Base-by-base conservation (phyloP, 345 rosid species). In the Carallia brachiata region DNA sequence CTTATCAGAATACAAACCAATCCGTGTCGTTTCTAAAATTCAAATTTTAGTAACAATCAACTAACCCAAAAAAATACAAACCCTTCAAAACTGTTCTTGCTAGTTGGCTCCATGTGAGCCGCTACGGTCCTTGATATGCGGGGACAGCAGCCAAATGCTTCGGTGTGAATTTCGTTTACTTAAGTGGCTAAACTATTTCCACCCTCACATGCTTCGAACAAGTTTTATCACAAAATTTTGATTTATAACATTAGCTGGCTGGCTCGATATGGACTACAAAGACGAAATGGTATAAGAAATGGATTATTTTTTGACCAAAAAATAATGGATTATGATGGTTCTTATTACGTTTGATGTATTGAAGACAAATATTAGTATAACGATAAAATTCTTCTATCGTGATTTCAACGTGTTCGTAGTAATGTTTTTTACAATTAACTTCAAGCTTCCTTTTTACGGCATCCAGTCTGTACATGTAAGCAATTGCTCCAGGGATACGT, bases 201-300 rank as follows among this genome's bases (percentile, higher is more conserved):
- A 57, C 34, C 70, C 66, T 66, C 84, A 73, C 80, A 70, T 80
- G 84, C 74, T 69, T 28, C n/a, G 8, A 62, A n/a, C 36, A 31
- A 65, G 32, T 8, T 44, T 12, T 44, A 44, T 44, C 50, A 44
- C 50, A 44, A 44, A 12, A 13, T 44, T 44, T 4, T 15, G 23
- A 23, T 23, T 23, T 23, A 23, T 23, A 23, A 23, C 23, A 23
- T 23, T 17, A 5, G 36, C 1, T 47, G 52, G 52, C 65, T 62
- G 34, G 66, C 52, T 40, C 28, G 6, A 17, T 4, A 28, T 47
- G 37, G 64, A 10, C 10, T 32, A 17, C 54, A n/a, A n/a, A 52
- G 34, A 1, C 12, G n/a, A 6, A 18, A 6, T 15, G 36, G 2
- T 3, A 5, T 6, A 37, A 17, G 19, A 36, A 27, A n/a, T 37